phyloP scores from a whole-genome alignment of 305 asterid genomes.

The Solanum hybrid region DNA sequence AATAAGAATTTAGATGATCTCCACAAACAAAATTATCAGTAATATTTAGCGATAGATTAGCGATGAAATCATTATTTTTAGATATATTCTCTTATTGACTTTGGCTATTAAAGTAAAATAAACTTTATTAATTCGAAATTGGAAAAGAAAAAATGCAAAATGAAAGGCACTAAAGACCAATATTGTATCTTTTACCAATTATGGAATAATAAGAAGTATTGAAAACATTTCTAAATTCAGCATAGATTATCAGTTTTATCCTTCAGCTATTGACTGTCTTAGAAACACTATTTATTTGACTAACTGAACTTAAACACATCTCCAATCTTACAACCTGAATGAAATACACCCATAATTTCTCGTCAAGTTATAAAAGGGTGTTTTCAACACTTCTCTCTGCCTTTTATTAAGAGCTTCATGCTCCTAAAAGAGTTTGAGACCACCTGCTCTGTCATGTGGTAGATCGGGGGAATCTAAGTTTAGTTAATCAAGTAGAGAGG shows the following conservation, averaged over 20 bases:
- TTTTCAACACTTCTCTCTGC: not conserved
- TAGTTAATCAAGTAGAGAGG: not conserved
- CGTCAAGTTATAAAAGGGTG: not conserved
- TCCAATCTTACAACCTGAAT: too few relatives aligned
- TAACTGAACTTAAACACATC: too few relatives aligned
- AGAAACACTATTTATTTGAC: not conserved
- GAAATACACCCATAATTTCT: too few relatives aligned
- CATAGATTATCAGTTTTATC: rapidly evolving
- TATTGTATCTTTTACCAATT: not conserved
- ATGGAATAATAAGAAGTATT: not conserved
- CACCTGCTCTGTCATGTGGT: not conserved
- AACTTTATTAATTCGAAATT: not conserved
- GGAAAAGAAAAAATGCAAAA: not conserved
- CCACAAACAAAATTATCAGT: not conserved
- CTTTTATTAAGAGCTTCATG: too few relatives aligned
- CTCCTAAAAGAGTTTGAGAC: not conserved
- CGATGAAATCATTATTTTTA: not conserved
- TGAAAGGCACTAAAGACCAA: not conserved
- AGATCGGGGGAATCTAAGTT: not conserved
- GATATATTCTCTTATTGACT: not conserved
- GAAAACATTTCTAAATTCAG: rapidly evolving
- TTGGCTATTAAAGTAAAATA: not conserved
- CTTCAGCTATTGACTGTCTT: not conserved
- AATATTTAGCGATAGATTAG: not conserved
- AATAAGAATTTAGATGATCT: not conserved